Evolutionary conservation across 1,284 basidiomycete genomes (phyloP).

Genomic region (Exsudoporus floridanus): DNA sequence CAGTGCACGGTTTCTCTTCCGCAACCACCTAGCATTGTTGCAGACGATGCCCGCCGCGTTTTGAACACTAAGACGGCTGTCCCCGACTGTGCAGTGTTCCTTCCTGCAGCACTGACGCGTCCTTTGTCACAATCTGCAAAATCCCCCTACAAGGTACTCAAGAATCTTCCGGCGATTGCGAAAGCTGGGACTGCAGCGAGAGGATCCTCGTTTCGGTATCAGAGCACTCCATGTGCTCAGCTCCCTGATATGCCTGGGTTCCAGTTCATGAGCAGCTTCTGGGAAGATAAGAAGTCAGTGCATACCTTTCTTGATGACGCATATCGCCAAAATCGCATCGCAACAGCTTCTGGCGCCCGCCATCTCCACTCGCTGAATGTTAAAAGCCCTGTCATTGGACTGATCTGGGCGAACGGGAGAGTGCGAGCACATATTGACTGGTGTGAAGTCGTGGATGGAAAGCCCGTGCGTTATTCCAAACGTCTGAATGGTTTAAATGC

Average conservation of each 20-base stretch:
- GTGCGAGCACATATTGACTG: slow-evolving; percentile 59
- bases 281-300: slow-evolving; percentile 60
- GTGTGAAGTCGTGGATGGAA: slow-evolving; percentile 39
- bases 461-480: slow-evolving; percentile 32
- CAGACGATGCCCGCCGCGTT: slow-evolving; percentile 39
- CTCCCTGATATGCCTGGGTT: slow-evolving; percentile 47
- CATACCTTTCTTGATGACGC: slow-evolving; percentile 50
- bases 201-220: slow-evolving; percentile 51
- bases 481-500: background rate
- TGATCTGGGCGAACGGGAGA: slow-evolving; percentile 52
- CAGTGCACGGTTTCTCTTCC: slow-evolving; percentile 52
- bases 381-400: slow-evolving; percentile 49
- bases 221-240: slow-evolving; percentile 48
- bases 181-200: slow-evolving; percentile 39
- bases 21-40: slow-evolving; percentile 40
- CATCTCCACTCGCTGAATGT: slow-evolving; percentile 52
- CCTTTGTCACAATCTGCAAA: slow-evolving; percentile 42
- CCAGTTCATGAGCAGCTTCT: slow-evolving; percentile 53
- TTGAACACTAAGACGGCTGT: slow-evolving; percentile 45
- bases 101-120: slow-evolving; percentile 40
- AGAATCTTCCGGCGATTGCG: slow-evolving; percentile 37
- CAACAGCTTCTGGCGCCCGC: slow-evolving; percentile 48
- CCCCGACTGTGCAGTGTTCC: slow-evolving; percentile 50
- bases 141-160: slow-evolving; percentile 50
- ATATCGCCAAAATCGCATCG: slow-evolving; percentile 58